Conservation (phyloP, 2,329 filamentous ascomycete genomes). For the Colletotrichum camelliae region DNA sequence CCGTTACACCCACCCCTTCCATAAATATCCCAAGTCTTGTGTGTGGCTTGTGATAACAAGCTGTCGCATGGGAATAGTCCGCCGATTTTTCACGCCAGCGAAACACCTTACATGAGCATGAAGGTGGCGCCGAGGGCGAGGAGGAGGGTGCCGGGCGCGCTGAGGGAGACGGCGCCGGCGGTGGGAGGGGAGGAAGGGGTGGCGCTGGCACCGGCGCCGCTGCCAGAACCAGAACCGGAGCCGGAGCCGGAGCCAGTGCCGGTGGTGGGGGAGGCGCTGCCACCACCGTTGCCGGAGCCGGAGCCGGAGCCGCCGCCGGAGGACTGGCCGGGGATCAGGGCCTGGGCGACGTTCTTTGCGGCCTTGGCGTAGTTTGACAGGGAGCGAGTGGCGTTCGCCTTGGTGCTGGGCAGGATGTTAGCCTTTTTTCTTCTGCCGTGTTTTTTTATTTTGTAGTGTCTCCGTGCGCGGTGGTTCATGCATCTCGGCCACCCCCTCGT, state of each 20-base stretch:
- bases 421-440: neutral
- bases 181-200: slow-evolving; percentile 3
- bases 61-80: neutral
- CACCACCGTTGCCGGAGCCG: slow-evolving; percentile 23
- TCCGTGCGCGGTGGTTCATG: neutral
- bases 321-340: slow-evolving; percentile 25
- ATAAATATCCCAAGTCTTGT: neutral
- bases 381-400: slow-evolving; percentile 57
- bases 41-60: neutral
- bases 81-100: neutral
- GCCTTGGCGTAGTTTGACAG: slow-evolving; percentile 56
- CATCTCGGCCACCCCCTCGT: neutral
- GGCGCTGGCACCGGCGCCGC: slow-evolving; percentile 4
- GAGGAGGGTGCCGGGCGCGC: slow-evolving; percentile 47
- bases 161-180: slow-evolving; percentile 35
- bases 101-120: slow-evolving; percentile 40
- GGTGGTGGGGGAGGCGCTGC: slow-evolving; percentile 20
- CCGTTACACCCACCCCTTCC: neutral
- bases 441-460: neutral
- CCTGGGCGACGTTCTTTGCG: slow-evolving; percentile 26
- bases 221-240: neutral
- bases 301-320: slow-evolving; percentile 18
- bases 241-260: slow-evolving; percentile 17
- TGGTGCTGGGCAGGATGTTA: slow-evolving; percentile 37
- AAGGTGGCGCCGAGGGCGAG: slow-evolving; percentile 48